phyloP scores from a whole-genome alignment of 164 flowering plant species.

The Sextonia rubra region DNA sequence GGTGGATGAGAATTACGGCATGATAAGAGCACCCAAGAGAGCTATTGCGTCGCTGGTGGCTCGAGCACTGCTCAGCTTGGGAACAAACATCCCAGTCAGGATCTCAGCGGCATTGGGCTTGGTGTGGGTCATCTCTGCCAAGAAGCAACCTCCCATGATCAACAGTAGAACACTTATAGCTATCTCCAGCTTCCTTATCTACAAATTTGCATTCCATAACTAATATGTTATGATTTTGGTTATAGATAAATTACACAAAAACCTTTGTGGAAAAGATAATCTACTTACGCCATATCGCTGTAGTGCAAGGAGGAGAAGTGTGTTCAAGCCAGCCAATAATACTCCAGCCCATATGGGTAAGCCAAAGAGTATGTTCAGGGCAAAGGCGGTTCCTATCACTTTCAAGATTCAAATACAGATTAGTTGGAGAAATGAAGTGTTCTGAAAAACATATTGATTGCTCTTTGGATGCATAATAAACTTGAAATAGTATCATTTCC shows the following conservation, averaged over 20 bases:
- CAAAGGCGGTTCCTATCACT: slow-evolving; percentile 23
- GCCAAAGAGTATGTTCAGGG: slow-evolving; percentile 19
- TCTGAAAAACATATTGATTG: too few species aligned
- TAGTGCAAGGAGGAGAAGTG: slow-evolving; percentile 20
- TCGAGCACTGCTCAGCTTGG: background rate
- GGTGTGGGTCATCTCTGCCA: slow-evolving; percentile 11
- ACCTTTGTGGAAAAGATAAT: background rate
- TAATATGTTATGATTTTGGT: background rate
- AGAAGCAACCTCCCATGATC: slow-evolving; percentile 14
- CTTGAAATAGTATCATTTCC: too few species aligned
- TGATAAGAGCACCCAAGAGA: background rate
- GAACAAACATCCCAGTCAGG: slow-evolving; percentile 6
- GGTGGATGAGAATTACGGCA: background rate
- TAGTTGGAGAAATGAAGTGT: too few species aligned
- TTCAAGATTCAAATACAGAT: background rate
- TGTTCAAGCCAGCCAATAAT: slow-evolving; percentile 15
- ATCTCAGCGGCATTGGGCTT: slow-evolving; percentile 10
- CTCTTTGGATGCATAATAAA: too few species aligned
- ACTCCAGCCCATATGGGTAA: slow-evolving; percentile 20
- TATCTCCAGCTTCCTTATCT: slow-evolving; percentile 22
- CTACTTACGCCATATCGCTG: slow-evolving; percentile 19
- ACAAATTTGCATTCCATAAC: background rate
- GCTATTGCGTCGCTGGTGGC: slow-evolving; percentile 3
- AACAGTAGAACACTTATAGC: slow-evolving; percentile 7
- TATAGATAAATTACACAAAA: too few species aligned